phyloP scores from a whole-genome alignment of 345 rosid genomes.

The Rhodamnia rubescens region DNA sequence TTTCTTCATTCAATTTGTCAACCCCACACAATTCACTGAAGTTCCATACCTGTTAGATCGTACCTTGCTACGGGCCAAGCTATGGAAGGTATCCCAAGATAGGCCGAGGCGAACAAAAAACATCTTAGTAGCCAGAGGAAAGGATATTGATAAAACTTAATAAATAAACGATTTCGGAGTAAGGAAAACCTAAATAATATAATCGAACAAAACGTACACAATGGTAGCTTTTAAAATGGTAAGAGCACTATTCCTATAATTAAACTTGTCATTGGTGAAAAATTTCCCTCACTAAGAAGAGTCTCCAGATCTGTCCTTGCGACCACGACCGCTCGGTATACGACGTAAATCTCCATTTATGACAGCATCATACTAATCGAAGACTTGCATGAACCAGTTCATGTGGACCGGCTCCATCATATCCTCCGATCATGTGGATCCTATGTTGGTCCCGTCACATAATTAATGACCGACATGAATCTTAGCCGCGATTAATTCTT shows the following conservation, averaged over 20 bases:
- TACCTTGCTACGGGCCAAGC: no score
- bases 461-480: not conserved
- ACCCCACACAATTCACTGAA: not conserved
- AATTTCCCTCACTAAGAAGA: not conserved
- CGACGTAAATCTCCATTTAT: not conserved
- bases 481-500: not conserved
- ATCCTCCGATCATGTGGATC: not conserved
- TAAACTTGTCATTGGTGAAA: not conserved
- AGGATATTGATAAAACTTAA: not conserved
- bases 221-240: not conserved
- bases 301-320: not conserved
- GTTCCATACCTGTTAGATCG: no score
- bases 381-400: not conserved
- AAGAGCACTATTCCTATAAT: not conserved
- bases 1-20: not conserved
- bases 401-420: not conserved
- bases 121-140: no score
- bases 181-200: not conserved
- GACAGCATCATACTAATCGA: not conserved
- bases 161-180: not conserved
- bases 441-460: not conserved
- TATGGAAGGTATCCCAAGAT: no score
- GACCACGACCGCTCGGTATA: not conserved
- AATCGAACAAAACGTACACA: not conserved
- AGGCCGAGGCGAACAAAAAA: no score